phyloP scores from a whole-genome alignment of 2,329 filamentous ascomycete species.

The Aspergillus fumigatiaffinis region DNA sequence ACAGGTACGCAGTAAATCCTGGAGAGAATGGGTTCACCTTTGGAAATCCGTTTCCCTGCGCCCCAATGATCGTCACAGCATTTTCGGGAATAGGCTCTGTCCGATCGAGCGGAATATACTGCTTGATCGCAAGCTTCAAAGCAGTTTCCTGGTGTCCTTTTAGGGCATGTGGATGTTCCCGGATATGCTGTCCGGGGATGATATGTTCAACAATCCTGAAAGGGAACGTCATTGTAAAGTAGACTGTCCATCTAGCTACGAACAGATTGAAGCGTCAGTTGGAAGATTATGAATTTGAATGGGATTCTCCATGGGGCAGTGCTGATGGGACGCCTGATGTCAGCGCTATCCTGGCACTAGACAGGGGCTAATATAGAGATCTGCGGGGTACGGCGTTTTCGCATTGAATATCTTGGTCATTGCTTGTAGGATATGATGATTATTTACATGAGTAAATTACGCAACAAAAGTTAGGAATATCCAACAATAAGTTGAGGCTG shows the following conservation, averaged over 20 bases:
- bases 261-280: neutral
- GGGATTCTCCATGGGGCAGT: neutral
- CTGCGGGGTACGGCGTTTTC: too few species aligned
- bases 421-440: neutral
- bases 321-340: neutral
- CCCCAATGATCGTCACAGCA: constrained; percentile 14
- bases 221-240: neutral
- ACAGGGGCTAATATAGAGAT: neutral
- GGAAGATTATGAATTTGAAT: neutral
- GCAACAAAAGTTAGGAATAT: too few species aligned
- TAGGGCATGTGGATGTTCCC: constrained; percentile 49
- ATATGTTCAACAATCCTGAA: constrained; percentile 47
- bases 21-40: constrained; percentile 1
- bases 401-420: neutral
- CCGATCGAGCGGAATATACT: constrained; percentile 51
- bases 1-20: too few species aligned
- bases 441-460: neutral
- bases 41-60: constrained; percentile 10
- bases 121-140: constrained; percentile 51
- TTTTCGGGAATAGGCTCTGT: constrained; percentile 38
- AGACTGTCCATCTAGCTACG: neutral
- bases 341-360: neutral
- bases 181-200: constrained; percentile 49
- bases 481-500: too few species aligned
- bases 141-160: constrained; percentile 46